A percentile compares a stretch with the other conserved stretches of the same genome.
These are phyloP conservation scores for Clavariopsis aquatica DNA, from an alignment of 495 filamentous ascomycete species.

Conservation along the genomic window DNA sequence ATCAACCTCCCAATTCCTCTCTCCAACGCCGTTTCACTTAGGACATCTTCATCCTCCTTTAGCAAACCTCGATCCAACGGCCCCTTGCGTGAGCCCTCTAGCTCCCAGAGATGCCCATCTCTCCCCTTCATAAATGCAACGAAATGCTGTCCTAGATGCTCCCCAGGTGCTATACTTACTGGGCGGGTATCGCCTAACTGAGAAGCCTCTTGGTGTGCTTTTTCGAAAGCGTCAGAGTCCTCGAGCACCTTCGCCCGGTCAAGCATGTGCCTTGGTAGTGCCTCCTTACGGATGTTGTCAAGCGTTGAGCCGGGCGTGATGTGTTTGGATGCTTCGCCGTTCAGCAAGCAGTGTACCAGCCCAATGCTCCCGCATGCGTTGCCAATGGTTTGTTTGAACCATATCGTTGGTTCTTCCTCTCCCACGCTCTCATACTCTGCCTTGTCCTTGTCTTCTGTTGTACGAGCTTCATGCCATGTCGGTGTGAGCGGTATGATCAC, in stretches of 20 bases:
- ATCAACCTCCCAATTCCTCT: conserved; percentile 27
- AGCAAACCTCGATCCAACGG: conserved; percentile 37
- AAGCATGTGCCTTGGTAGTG: conserved; percentile 55
- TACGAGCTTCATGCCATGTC: conserved; percentile 21
- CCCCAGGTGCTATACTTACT: neutral
- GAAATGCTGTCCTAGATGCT: conserved; percentile 29
- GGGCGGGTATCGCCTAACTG: conserved; percentile 65
- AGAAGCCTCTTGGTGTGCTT: conserved; percentile 71
- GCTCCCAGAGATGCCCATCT: conserved; percentile 37
- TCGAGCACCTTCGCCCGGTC: conserved; percentile 73
- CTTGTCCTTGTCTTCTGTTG: conserved; percentile 26
- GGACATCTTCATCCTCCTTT: conserved; percentile 32
- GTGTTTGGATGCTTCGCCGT: conserved; percentile 54
- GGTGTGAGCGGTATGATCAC: conserved; percentile 32
- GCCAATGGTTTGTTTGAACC: conserved; percentile 90
- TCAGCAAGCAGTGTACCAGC: conserved; percentile 70
- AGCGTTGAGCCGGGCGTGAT: conserved; percentile 52
- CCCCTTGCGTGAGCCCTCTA: conserved; percentile 40
- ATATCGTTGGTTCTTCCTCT: conserved; percentile 65
- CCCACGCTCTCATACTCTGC: conserved; percentile 53
- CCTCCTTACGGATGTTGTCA: conserved; percentile 50
- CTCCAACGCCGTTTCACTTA: conserved; percentile 22
- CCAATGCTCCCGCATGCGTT: conserved; percentile 87
- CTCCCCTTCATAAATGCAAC: conserved; percentile 33
- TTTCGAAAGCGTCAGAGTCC: conserved; percentile 67